Evolutionary conservation across 768 basidiomycete genomes (phyloP).

Genomic region (Tephrocybe sp.): DNA sequence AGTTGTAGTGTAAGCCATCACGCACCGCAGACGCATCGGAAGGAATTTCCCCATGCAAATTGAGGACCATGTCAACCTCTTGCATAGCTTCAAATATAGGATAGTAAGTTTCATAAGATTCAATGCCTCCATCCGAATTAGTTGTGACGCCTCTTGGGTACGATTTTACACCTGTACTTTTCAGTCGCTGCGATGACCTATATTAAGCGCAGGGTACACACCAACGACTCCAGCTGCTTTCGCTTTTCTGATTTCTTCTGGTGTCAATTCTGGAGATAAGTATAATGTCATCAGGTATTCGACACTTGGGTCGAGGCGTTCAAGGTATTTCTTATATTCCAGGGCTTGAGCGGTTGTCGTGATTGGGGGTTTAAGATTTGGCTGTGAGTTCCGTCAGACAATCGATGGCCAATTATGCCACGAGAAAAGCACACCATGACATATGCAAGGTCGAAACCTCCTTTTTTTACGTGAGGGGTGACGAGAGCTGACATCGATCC

Average conservation of each 20-base stretch:
- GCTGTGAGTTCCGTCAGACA: slow-evolving; percentile 44
- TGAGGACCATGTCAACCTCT: slow-evolving; percentile 89
- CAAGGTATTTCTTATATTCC: slow-evolving; percentile 72
- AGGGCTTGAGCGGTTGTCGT: slow-evolving; percentile 78
- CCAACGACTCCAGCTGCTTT: slow-evolving; percentile 78
- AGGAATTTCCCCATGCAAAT: slow-evolving; percentile 95
- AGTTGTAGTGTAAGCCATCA: slow-evolving; percentile 19
- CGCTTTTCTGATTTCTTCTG: slow-evolving; percentile 87
- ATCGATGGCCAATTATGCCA: background rate
- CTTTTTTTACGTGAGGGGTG: slow-evolving; percentile 83
- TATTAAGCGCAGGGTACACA: slow-evolving; percentile 17
- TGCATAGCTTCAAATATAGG: slow-evolving; percentile 94
- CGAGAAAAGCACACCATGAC: slow-evolving; percentile 72
- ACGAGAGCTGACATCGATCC: slow-evolving; percentile 80
- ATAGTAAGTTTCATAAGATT: slow-evolving; percentile 92
- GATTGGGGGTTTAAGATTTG: slow-evolving; percentile 89
- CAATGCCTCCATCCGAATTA: slow-evolving; percentile 93
- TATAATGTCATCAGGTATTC: slow-evolving; percentile 97
- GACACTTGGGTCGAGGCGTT: slow-evolving; percentile 69
- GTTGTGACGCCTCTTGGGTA: slow-evolving; percentile 98
- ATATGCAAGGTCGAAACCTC: slow-evolving; percentile 90
- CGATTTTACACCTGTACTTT: slow-evolving; percentile 74
- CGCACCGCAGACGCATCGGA: slow-evolving; percentile 67
- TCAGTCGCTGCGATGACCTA: no score
- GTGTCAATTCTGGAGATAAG: slow-evolving; percentile 87